These are phyloP conservation scores for Musa troglodytarum DNA, from an alignment of 176 grass and related monocot species.

Conservation along the genomic window DNA sequence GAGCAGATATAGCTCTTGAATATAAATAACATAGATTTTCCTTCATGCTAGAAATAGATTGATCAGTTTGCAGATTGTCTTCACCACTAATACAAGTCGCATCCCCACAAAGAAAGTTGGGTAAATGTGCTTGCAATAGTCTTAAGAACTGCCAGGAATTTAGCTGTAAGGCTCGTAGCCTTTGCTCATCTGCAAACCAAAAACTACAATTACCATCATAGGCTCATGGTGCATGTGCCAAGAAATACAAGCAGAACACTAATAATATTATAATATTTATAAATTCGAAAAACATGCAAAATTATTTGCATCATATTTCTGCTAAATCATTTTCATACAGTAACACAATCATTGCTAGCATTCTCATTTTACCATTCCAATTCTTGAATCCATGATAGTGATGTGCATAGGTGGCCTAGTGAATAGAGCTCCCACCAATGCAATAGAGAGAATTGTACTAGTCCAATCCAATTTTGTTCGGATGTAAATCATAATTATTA, in stretches of 20 bases:
- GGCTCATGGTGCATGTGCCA: not conserved
- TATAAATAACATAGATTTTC: slow-evolving; percentile 51
- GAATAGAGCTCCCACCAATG: too few species aligned
- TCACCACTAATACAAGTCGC: slow-evolving; percentile 28
- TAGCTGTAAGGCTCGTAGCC: slow-evolving; percentile 52
- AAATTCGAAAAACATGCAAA: not conserved
- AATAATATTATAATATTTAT: not conserved
- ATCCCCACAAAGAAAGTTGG: slow-evolving; percentile 53
- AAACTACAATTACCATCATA: not conserved
- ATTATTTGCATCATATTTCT: not conserved
- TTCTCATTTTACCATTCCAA: not conserved
- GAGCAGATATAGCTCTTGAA: slow-evolving; percentile 51
- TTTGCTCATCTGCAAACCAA: slow-evolving; percentile 60
- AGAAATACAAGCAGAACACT: not conserved
- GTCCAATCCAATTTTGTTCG: too few species aligned
- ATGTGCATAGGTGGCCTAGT: not conserved
- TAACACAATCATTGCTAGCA: not conserved
- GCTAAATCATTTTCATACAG: not conserved
- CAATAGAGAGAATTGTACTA: too few species aligned
- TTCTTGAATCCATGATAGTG: not conserved
- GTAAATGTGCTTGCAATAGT: slow-evolving; percentile 61
- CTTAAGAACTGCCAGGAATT: slow-evolving; percentile 87
- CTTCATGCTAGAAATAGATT: slow-evolving; percentile 23
- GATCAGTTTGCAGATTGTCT: slow-evolving; percentile 10
- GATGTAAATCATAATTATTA: too few species aligned